Conservation (phyloP, 176 grass and related monocot species). For the Carex cristatella region DNA sequence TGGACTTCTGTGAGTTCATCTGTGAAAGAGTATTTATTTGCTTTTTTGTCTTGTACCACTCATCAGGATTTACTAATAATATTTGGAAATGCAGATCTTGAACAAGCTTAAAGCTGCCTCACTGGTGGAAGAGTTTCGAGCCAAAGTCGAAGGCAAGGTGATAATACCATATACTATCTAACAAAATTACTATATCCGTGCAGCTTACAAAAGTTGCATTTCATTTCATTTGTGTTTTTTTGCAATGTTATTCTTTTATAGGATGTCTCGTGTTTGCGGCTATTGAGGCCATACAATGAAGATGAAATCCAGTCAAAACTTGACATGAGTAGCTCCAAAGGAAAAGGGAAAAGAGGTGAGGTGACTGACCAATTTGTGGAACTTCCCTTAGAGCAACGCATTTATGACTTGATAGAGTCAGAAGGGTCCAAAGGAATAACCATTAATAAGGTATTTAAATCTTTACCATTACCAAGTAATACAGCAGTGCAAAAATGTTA, state of each 20-base stretch:
- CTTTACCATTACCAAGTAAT: background rate
- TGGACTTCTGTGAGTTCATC: constrained; percentile 79
- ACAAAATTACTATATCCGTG: background rate
- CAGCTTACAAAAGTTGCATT: background rate
- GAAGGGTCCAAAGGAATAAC: constrained; percentile 88
- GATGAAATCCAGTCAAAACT: constrained; percentile 73
- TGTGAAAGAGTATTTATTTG: constrained; percentile 20
- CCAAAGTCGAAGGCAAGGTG: constrained; percentile 62
- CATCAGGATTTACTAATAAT: constrained; percentile 21
- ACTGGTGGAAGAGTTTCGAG: constrained; percentile 77
- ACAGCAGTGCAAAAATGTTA: background rate
- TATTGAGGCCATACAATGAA: constrained; percentile 74
- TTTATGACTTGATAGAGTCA: constrained; percentile 89
- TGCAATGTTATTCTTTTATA: constrained; percentile 26
- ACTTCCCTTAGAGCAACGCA: constrained; percentile 73
- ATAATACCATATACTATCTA: constrained; percentile 19
- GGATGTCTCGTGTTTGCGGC: constrained; percentile 70
- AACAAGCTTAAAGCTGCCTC: constrained; percentile 73
- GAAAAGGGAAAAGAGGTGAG: constrained; percentile 54
- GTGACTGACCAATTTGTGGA: constrained; percentile 80
- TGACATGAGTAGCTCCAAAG: constrained; percentile 39
- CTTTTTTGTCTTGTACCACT: constrained; percentile 15
- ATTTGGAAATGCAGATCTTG: constrained; percentile 45
- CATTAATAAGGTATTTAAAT: constrained; percentile 66
- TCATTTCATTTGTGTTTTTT: background rate